A percentile compares a stretch with the other conserved stretches of the same genome.
These are phyloP conservation scores for Suillus plorans DNA, from an alignment of 768 basidiomycete genomes.

Conservation along the genomic window DNA sequence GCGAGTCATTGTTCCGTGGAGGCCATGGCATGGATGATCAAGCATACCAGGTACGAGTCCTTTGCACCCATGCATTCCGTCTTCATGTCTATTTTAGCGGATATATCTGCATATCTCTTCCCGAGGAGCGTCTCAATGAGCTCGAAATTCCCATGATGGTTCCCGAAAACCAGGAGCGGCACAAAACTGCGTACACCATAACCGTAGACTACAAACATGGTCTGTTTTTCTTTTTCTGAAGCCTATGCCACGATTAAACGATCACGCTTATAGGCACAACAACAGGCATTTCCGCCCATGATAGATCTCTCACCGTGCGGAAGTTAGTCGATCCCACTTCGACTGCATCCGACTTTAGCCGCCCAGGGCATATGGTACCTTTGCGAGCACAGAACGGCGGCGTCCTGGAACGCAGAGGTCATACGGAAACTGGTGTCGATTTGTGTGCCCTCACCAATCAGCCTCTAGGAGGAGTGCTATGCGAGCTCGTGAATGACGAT, in stretches of 20 bases:
- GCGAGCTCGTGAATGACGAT: conserved; percentile 95
- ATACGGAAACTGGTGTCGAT: conserved; percentile 91
- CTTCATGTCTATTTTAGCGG: conserved; percentile 54
- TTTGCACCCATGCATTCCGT: background rate
- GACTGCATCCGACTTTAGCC: conserved; percentile 70
- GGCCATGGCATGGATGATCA: conserved; percentile 99
- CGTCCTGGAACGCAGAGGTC: conserved; percentile 82
- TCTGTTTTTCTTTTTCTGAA: conserved; percentile 24
- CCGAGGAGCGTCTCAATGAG: conserved; percentile 68
- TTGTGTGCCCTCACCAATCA: conserved; percentile 74
- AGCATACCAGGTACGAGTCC: conserved; percentile 78
- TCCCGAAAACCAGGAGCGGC: conserved; percentile 83
- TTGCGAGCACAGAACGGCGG: conserved; percentile 86
- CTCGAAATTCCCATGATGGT: conserved; percentile 95
- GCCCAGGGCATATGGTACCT: conserved; percentile 96
- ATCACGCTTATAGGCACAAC: conserved; percentile 61
- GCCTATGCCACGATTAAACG: background rate
- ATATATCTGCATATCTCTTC: conserved; percentile 88
- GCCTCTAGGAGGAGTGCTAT: conserved; percentile 73
- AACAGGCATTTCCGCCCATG: conserved; percentile 96
- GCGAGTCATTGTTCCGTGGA: conserved; percentile 84
- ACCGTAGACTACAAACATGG: conserved; percentile 94
- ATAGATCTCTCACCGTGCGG: conserved; percentile 85
- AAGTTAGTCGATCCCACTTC: conserved; percentile 67
- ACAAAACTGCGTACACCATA: conserved; percentile 92